Evolutionary conservation across 2,329 filamentous ascomycete genomes (phyloP).

Genomic region (Fusarium coffeatum): DNA sequence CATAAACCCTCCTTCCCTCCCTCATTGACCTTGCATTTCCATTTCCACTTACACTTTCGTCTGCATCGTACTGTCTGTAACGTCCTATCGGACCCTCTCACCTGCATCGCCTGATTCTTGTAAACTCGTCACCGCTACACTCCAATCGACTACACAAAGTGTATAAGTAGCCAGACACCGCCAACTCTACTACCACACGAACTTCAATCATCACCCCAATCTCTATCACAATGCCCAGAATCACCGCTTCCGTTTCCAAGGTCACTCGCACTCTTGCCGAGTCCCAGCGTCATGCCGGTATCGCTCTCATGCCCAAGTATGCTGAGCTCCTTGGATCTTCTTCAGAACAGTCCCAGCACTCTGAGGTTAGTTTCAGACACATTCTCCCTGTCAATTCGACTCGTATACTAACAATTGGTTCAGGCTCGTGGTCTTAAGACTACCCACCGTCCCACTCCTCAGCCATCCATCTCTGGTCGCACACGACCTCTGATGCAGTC

Average conservation of each 20-base stretch:
- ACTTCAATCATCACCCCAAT: slow-evolving; percentile 4
- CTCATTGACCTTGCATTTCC: slow-evolving; percentile 14
- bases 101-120: slow-evolving; percentile 28
- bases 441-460: slow-evolving; percentile 61
- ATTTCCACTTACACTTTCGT: slow-evolving; percentile 21
- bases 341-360: slow-evolving; percentile 47
- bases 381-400: neutral
- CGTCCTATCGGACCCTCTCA: slow-evolving; percentile 5
- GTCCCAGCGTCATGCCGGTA: slow-evolving; percentile 55
- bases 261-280: slow-evolving; percentile 60
- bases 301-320: slow-evolving; percentile 60
- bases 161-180: slow-evolving; percentile 36
- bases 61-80: slow-evolving; percentile 8
- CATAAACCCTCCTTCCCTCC: slow-evolving; percentile 33
- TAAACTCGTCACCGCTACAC: slow-evolving; percentile 32
- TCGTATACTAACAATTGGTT: slow-evolving; percentile 31
- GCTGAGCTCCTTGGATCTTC: slow-evolving; percentile 57
- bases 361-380: slow-evolving; percentile 53
- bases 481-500: slow-evolving; percentile 72
- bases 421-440: slow-evolving; percentile 58
- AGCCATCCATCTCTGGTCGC: slow-evolving; percentile 58
- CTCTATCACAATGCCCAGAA: slow-evolving; percentile 58
- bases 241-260: slow-evolving; percentile 62
- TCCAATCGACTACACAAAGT: slow-evolving; percentile 6
- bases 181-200: slow-evolving; percentile 9